Evolutionary conservation across 139 green algal species (phyloP).

Genomic region (Picochlorum sp.): DNA sequence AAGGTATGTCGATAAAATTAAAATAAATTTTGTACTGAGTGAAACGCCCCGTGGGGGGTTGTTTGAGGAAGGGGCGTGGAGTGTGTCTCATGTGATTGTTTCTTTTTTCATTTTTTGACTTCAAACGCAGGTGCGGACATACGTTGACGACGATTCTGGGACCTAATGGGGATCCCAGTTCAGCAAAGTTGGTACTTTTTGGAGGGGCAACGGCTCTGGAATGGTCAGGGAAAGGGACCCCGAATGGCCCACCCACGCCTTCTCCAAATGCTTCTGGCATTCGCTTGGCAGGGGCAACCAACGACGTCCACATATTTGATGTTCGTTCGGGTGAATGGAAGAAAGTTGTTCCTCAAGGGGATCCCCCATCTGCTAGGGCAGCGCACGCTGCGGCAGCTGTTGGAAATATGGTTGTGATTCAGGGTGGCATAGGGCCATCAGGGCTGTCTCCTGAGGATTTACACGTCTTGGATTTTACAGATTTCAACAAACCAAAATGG

Average conservation of each 20-base stretch:
- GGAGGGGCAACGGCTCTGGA: constrained; percentile 89
- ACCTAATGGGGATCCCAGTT: constrained; percentile 54
- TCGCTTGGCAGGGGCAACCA: constrained; percentile 81
- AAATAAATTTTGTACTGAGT: background rate
- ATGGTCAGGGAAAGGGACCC: constrained; percentile 27
- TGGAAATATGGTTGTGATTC: constrained; percentile 96
- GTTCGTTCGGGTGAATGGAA: constrained; percentile 74
- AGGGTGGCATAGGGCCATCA: constrained; percentile 90
- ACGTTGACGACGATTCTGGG: constrained; percentile 79
- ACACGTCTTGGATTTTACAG: constrained; percentile 97
- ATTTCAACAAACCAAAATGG: constrained; percentile 80
- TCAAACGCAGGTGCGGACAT: constrained; percentile 73
- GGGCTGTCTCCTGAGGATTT: constrained; percentile 92
- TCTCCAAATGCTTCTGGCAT: constrained; percentile 45
- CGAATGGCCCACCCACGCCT: constrained; percentile 21
- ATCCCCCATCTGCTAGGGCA: constrained; percentile 83
- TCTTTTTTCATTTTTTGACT: background rate
- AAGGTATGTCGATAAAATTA: constrained; percentile 8
- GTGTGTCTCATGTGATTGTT: too few relatives aligned
- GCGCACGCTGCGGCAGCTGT: constrained; percentile 96
- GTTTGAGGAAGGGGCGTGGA: too few relatives aligned
- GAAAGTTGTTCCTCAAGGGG: constrained; percentile 69
- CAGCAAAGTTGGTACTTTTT: constrained; percentile 78
- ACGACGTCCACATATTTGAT: constrained; percentile 91
- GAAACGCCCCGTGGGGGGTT: background rate